phyloP scores from a whole-genome alignment of 257 asterid genomes.

The Striga asiatica region DNA sequence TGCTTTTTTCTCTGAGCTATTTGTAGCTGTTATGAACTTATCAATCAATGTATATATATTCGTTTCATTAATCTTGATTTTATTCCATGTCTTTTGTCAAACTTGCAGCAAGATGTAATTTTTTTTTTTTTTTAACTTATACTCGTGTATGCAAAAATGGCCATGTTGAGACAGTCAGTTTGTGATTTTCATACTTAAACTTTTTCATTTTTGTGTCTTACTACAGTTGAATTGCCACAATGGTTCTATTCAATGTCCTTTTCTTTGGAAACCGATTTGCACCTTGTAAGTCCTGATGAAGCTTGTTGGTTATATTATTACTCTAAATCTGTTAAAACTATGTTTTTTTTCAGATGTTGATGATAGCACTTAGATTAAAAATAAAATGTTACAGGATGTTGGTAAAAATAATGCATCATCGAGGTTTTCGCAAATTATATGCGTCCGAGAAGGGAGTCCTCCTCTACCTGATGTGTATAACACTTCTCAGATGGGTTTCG shows the following conservation, averaged over 20 bases:
- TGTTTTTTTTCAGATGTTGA: neutral
- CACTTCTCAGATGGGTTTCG: slow-evolving; percentile 55
- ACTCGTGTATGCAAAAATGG: too few species aligned
- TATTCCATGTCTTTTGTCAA: neutral
- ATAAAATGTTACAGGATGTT: slow-evolving; percentile 38
- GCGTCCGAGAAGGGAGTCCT: slow-evolving; percentile 93
- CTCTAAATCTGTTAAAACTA: neutral
- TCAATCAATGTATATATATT: neutral
- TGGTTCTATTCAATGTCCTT: slow-evolving; percentile 79
- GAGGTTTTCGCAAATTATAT: slow-evolving; percentile 60
- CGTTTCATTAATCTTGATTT: neutral
- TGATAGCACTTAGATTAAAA: too few species aligned
- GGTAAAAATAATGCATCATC: slow-evolving; percentile 28
- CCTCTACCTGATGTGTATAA: slow-evolving; percentile 85
- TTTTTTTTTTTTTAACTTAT: too few species aligned
- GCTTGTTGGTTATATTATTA: slow-evolving; percentile 9
- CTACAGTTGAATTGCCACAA: slow-evolving; percentile 87
- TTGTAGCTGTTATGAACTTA: neutral
- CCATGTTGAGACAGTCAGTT: too few species aligned
- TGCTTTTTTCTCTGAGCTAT: neutral
- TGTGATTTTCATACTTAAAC: neutral
- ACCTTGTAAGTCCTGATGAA: slow-evolving; percentile 47
- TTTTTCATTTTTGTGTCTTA: slow-evolving; percentile 12
- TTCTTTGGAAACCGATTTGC: slow-evolving; percentile 57
- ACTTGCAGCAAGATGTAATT: neutral